Percentiles rank a stretch among this genome's conserved stretches.
phyloP scores from a whole-genome alignment of 2,329 filamentous ascomycete species.

The Thelonectria olida region DNA sequence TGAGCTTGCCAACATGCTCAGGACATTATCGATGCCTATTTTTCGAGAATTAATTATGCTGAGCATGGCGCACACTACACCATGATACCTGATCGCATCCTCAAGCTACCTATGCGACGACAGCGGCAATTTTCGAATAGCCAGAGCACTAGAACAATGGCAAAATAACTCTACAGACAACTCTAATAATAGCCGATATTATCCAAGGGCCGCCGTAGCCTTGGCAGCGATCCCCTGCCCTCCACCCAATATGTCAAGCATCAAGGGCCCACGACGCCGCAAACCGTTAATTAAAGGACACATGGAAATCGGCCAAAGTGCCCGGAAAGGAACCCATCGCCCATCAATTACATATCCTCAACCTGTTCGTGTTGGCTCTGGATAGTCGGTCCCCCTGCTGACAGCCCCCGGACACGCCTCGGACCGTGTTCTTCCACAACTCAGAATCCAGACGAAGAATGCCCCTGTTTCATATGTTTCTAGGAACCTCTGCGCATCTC shows the following conservation, averaged over 20 bases:
- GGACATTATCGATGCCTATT: too few species aligned
- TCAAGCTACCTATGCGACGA: too few species aligned
- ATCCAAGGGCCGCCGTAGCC: background rate
- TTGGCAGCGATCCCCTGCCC: background rate
- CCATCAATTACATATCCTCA: background rate
- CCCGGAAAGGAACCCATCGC: background rate
- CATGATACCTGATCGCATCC: too few species aligned
- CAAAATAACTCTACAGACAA: background rate
- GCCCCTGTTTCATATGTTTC: background rate
- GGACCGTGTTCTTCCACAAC: constrained; percentile 21
- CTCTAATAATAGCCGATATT: background rate
- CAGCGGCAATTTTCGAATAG: background rate
- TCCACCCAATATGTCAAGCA: background rate
- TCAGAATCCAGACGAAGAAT: background rate
- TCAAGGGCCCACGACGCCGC: background rate
- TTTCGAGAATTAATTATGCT: too few species aligned
- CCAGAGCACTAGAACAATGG: background rate
- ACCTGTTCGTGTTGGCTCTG: too few species aligned
- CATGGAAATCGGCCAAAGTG: background rate
- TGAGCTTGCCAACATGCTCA: too few species aligned
- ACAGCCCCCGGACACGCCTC: background rate
- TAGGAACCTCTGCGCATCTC: too few species aligned
- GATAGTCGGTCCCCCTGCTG: background rate
- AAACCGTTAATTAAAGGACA: background rate
- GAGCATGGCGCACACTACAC: too few species aligned